Percentiles rank a stretch among this genome's conserved stretches.
phyloP scores from a whole-genome alignment of 1,284 basidiomycete species.

The Marasmius fiardii region DNA sequence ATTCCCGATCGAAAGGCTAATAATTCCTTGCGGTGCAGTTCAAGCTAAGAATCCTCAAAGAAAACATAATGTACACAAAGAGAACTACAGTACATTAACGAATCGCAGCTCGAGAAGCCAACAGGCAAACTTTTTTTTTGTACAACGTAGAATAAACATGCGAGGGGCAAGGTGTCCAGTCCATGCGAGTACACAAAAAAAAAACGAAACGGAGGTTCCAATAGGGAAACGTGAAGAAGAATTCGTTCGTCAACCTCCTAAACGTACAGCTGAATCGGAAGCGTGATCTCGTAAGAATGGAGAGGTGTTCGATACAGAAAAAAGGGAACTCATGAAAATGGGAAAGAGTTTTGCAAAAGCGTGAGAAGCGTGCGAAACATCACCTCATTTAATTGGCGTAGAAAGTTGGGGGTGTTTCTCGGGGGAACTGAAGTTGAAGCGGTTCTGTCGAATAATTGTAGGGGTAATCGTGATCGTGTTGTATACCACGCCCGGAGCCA shows the following conservation, averaged over 20 bases:
- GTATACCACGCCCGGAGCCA: not conserved
- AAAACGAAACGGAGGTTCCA: not conserved
- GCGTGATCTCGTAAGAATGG: not conserved
- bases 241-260: not conserved
- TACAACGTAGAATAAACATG: not conserved
- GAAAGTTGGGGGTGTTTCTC: not conserved
- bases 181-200: not conserved
- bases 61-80: constrained; percentile 3
- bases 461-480: not conserved
- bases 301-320: not conserved
- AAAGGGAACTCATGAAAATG: not conserved
- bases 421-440: constrained; percentile 6
- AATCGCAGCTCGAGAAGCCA: too few species aligned
- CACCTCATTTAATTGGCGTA: too few species aligned
- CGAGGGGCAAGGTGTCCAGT: not conserved
- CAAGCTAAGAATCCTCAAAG: too few species aligned
- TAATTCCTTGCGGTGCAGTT: too few species aligned
- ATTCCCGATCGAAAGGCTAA: too few species aligned
- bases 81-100: not conserved
- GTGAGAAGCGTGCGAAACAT: not conserved
- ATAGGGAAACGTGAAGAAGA: not conserved
- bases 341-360: not conserved
- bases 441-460: not conserved
- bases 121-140: too few species aligned
- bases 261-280: not conserved